These are phyloP conservation scores for Flaveria ramosissima DNA, from an alignment of 129 eudicot species.

Conservation along the genomic window DNA sequence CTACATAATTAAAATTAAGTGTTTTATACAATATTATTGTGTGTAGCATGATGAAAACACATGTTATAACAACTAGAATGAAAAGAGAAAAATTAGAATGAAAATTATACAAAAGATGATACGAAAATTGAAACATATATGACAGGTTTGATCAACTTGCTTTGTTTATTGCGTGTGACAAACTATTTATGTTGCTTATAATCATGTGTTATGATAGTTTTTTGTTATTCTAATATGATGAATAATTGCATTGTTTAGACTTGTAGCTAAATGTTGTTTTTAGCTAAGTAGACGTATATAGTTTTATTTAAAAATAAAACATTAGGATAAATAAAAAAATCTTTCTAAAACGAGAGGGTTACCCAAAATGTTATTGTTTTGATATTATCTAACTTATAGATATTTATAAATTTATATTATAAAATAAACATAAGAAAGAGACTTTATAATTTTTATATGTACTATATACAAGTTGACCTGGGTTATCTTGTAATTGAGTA, in stretches of 20 bases:
- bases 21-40: no score
- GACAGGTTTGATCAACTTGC: neutral
- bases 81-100: neutral
- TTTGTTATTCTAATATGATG: neutral
- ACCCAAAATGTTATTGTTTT: no score
- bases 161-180: neutral
- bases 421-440: neutral
- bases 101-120: no score
- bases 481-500: neutral
- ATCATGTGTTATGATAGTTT: neutral
- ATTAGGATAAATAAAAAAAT: no score
- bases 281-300: no score
- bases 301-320: no score
- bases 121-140: no score
- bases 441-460: neutral
- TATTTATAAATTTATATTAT: neutral
- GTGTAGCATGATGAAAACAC: no score
- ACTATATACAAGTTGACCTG: neutral
- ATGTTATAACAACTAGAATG: no score
- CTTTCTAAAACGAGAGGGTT: no score
- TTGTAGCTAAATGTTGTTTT: neutral
- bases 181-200: no score
- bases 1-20: no score
- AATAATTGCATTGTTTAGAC: neutral
- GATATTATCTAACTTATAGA: neutral